Percentiles rank a stretch among this genome's conserved stretches.
Evolutionary conservation across 805 yeast genomes (phyloP).

Genomic region (Pichia cephalocereana): DNA sequence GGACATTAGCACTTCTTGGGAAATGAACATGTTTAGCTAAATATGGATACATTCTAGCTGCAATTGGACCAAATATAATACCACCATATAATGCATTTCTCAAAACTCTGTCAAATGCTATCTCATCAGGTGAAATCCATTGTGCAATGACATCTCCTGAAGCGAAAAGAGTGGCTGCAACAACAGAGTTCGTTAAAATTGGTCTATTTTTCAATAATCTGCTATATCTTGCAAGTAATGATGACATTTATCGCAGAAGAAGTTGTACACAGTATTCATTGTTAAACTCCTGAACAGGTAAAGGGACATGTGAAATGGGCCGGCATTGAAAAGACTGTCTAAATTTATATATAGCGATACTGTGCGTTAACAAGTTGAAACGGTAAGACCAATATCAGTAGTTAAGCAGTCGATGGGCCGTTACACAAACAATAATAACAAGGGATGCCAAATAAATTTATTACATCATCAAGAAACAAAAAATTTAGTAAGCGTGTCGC

Average conservation of each 20-base stretch:
- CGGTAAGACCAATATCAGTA: no score
- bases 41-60: conserved; percentile 57
- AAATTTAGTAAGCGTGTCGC: no score
- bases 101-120: conserved; percentile 5
- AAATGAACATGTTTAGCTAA: conserved; percentile 32
- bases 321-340: no score
- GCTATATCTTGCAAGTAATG: background rate
- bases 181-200: background rate
- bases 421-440: no score
- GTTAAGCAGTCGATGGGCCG: no score
- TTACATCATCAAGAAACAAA: no score
- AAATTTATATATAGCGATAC: no score
- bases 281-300: no score
- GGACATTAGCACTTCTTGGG: conserved; percentile 18
- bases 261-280: no score
- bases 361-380: no score
- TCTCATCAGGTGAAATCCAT: background rate
- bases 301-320: no score
- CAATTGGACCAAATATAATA: conserved; percentile 65
- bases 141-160: background rate
- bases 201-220: background rate
- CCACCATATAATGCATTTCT: conserved; percentile 69
- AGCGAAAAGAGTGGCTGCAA: conserved; percentile 4
- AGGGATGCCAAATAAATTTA: no score
- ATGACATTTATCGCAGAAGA: background rate